These are phyloP conservation scores for Fusarium pininemorale DNA, from an alignment of 2,329 filamentous ascomycete genomes.

Conservation along the genomic window DNA sequence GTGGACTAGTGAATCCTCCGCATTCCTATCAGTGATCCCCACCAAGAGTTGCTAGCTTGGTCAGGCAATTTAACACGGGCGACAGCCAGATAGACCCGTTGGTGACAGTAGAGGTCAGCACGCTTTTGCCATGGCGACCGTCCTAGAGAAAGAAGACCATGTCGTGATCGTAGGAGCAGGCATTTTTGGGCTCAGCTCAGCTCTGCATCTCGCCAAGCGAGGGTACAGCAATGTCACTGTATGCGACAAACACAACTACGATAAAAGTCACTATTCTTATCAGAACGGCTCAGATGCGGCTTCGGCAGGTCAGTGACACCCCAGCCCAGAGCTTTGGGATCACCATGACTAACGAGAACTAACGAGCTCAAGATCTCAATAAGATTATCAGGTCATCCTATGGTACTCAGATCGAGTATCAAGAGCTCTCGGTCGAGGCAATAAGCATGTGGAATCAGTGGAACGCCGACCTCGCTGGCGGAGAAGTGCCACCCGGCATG, in stretches of 20 bases:
- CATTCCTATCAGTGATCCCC: not conserved
- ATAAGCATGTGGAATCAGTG: constrained; percentile 54
- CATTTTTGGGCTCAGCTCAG: constrained; percentile 46
- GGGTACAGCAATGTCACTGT: constrained; percentile 59
- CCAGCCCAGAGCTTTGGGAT: no score
- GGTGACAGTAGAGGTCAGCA: not conserved
- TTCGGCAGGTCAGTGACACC: constrained; percentile 48
- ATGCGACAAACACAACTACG: constrained; percentile 57
- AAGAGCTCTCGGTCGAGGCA: constrained; percentile 55
- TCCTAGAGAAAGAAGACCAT: not conserved
- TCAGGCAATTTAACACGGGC: not conserved
- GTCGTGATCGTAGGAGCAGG: constrained; percentile 7
- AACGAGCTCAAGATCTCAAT: constrained; percentile 45
- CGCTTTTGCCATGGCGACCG: not conserved
- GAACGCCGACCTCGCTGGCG: constrained; percentile 52
- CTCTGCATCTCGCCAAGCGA: constrained; percentile 43
- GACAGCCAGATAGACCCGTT: not conserved
- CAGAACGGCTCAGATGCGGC: constrained; percentile 51
- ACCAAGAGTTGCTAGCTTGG: not conserved
- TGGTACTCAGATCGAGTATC: constrained; percentile 55
- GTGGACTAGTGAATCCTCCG: not conserved
- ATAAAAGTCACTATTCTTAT: constrained; percentile 52
- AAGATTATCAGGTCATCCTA: constrained; percentile 53
- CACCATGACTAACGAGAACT: not conserved
- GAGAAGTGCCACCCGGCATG: constrained; percentile 50